Evolutionary conservation across 768 basidiomycete genomes (phyloP), one percentile per base, ranked within the genome.

Genomic region (Amanita phalloides): DNA sequence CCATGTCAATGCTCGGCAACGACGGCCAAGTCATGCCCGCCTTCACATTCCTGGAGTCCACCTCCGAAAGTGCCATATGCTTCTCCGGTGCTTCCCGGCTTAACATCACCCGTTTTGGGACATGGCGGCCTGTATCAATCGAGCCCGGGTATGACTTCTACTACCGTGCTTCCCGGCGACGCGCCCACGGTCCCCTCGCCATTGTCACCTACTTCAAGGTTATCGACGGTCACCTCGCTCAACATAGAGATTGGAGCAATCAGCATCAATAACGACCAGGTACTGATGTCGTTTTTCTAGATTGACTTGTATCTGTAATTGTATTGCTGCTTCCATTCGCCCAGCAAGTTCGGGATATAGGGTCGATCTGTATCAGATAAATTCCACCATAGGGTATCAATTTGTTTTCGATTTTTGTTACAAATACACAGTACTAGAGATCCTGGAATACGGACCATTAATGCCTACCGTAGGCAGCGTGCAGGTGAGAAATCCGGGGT

Each of bases 271-370:
- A 66, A 56, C 20, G 73, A 74, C 35, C 73, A 70, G 50, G 67
- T 62, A 45, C 75, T 70, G 69, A 74, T 76, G 74, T 68, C 69
- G 11, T 76, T 74, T 62, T 76, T 76, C 55, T 76, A 64, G 55
- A 49, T 39, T n/a, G 37, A 9, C 44, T 32, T n/a, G 17, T 21
- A 17, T 47, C 37, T 33, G 5, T 46, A 41, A 36, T 54, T 53
- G 20, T 30, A 35, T 17, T 48, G 52, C 48, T 37, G 14, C 37
- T 26, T 47, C 50, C 39, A 50, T 48, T 55, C 46, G 49, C 45
- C 45, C 43, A 35, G 42, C 38, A 42, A 23, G 49, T 28, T 49
- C 48, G 26, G 48, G 36, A 25, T 44, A 44, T 44, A 44, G 26
- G 44, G 26, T 30, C n/a, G 20, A 37, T 21, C 7, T 37, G 33